These are phyloP conservation scores for Oryza glaberrima DNA, from an alignment of 176 grass and related monocot species.

Conservation along the genomic window DNA sequence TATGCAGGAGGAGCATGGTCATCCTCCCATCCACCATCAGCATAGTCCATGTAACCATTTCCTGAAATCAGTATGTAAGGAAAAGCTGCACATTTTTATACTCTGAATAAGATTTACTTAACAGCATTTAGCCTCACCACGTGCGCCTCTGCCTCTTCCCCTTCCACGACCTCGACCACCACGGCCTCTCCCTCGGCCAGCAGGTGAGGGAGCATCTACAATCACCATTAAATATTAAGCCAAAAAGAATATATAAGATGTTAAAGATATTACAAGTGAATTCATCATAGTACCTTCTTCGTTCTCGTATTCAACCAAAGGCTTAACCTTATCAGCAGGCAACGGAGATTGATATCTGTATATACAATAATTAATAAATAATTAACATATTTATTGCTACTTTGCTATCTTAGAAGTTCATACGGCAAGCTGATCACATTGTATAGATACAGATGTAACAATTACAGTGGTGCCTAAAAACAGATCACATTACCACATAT, in stretches of 20 bases:
- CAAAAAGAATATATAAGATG: neutral
- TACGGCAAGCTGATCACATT: neutral
- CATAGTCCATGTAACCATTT: constrained; percentile 60
- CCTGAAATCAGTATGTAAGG: constrained; percentile 48
- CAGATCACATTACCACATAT: neutral
- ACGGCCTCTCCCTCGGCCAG: constrained; percentile 71
- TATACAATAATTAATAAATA: constrained; percentile 37
- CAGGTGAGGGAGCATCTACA: constrained; percentile 74
- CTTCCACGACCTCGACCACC: constrained; percentile 64
- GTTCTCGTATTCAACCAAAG: constrained; percentile 80
- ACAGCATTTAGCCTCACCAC: constrained; percentile 45
- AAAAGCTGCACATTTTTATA: constrained; percentile 22
- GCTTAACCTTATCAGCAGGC: constrained; percentile 77
- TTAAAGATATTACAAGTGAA: neutral
- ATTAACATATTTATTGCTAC: neutral
- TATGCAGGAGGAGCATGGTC: constrained; percentile 51
- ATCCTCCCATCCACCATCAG: constrained; percentile 61
- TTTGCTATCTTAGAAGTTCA: constrained; percentile 1
- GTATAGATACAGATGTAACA: neutral
- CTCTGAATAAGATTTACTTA: neutral
- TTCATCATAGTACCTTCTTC: constrained; percentile 65
- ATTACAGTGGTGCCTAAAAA: neutral
- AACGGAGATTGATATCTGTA: constrained; percentile 94
- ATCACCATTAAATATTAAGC: constrained; percentile 37
- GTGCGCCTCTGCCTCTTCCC: constrained; percentile 60